Base-by-base conservation (phyloP, 768 basidiomycete genomes). In the Lactarius hatsudake region DNA sequence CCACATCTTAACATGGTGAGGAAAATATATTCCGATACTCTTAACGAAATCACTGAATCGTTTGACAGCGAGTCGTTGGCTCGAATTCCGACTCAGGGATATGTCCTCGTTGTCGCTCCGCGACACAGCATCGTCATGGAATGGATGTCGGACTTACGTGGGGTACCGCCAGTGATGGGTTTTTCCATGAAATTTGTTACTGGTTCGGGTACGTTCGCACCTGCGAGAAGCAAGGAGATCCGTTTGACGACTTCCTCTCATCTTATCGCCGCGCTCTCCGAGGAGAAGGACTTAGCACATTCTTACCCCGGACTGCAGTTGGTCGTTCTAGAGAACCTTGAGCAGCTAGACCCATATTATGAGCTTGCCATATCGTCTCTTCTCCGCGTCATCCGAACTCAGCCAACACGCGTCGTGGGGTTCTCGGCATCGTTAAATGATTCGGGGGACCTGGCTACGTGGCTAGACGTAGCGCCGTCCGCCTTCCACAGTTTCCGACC, bases 281-380 rank as follows among this genome's bases (percentile, higher is more conserved):
- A 75, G 36, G 72, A 75, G 70, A 28, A 42, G 55, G 36, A 20
- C 72, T 72, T 61, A 65, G 72, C 38, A 57, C 64, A 13, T 68
- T 55, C 77, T n/a, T 66, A 81, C 23, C 75, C 69, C 5, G 80
- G 79, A 53, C 80, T 94, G 26, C 79, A 83, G 69, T 75, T 96
- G 40, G 85, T 96, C 38, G 73, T 98, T 5, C 89, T 90, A 67
- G 95, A 98, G 69, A 88, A 90, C 72, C 78, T 99, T 20, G 92
- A 98, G 72, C 85, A 91, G 36, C 81, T 99, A 63, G 87, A 94
- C 74, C 78, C 87, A 20, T 77, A 79, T 2, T 97, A 96, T 77
- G 97, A 99, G 74, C 82, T 97, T 4, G 86, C 83, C 5, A 74
- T 96, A n/a, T 86, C 94, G 2, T 78, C 90, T 8, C 80, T 93